These are phyloP conservation scores for Penicillium hesseltinei DNA, from an alignment of 2,329 filamentous ascomycete species.

Conservation along the genomic window DNA sequence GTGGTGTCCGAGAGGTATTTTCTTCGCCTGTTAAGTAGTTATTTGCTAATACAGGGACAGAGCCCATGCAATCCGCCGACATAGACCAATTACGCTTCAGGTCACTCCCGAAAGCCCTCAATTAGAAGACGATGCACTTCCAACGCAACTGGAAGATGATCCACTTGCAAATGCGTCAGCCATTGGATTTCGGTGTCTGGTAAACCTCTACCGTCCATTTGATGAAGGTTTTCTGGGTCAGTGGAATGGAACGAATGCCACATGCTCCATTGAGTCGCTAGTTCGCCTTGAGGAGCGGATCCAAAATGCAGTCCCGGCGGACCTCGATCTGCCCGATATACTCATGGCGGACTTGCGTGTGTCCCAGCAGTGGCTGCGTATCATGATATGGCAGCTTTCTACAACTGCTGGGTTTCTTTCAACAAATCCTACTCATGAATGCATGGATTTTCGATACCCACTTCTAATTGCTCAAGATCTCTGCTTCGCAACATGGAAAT, in stretches of 20 bases:
- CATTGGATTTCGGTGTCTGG: slow-evolving; percentile 59
- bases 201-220: slow-evolving; percentile 61
- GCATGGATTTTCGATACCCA: slow-evolving; percentile 63
- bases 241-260: slow-evolving; percentile 57
- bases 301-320: slow-evolving; percentile 52
- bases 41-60: slow-evolving; percentile 35
- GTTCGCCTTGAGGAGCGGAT: slow-evolving; percentile 52
- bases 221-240: slow-evolving; percentile 63
- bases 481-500: slow-evolving; percentile 64
- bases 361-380: slow-evolving; percentile 67
- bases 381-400: slow-evolving; percentile 71
- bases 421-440: slow-evolving; percentile 57
- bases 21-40: not conserved
- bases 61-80: slow-evolving; percentile 62
- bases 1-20: slow-evolving; percentile 62
- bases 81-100: slow-evolving; percentile 61
- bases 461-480: slow-evolving; percentile 63
- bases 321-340: slow-evolving; percentile 58
- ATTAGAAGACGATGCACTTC: slow-evolving; percentile 49
- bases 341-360: slow-evolving; percentile 66
- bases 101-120: slow-evolving; percentile 55
- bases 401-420: slow-evolving; percentile 66
- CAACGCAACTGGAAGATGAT: slow-evolving; percentile 52
- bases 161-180: slow-evolving; percentile 55
- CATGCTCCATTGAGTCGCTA: slow-evolving; percentile 48